phyloP scores from a whole-genome alignment of 73 alveolate genomes.

The Paramecium caudatum region DNA sequence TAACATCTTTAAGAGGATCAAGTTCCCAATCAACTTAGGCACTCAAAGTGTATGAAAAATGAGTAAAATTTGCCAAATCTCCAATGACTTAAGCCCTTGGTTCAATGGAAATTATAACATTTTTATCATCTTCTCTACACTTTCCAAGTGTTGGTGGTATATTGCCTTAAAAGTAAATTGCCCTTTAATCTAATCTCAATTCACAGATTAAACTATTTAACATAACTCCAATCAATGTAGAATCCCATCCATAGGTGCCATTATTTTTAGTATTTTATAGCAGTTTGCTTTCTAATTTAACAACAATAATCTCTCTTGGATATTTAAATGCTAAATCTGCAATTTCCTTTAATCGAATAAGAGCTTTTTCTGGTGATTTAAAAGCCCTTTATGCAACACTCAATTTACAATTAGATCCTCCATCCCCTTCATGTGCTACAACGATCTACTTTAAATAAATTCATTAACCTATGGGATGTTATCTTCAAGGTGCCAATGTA shows the following conservation, averaged over 20 bases:
- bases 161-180: not conserved
- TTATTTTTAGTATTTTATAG: not conserved
- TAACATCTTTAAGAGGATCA: conserved; percentile 4
- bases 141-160: conserved; percentile 34
- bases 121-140: conserved; percentile 14
- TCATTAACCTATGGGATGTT: not conserved
- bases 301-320: conserved; percentile 7
- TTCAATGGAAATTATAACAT: not conserved
- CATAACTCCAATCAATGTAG: not conserved
- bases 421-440: conserved; percentile 62
- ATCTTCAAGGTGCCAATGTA: conserved; percentile 40
- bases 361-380: conserved; percentile 2
- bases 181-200: conserved; percentile 29
- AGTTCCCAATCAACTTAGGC: conserved; percentile 64
- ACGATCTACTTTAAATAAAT: not conserved
- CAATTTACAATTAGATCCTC: conserved; percentile 47
- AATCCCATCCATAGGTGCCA: conserved; percentile 49
- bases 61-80: not conserved
- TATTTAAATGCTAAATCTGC: not conserved
- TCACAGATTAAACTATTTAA: not conserved
- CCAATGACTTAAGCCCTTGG: conserved; percentile 32
- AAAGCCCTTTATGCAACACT: not conserved
- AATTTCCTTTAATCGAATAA: not conserved
- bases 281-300: conserved; percentile 44
- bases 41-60: not conserved